Percentiles rank a stretch among this genome's conserved stretches.
Evolutionary conservation across 192 early-diverging fungal species (phyloP).

Genomic region (Linnemannia schmuckeri): DNA sequence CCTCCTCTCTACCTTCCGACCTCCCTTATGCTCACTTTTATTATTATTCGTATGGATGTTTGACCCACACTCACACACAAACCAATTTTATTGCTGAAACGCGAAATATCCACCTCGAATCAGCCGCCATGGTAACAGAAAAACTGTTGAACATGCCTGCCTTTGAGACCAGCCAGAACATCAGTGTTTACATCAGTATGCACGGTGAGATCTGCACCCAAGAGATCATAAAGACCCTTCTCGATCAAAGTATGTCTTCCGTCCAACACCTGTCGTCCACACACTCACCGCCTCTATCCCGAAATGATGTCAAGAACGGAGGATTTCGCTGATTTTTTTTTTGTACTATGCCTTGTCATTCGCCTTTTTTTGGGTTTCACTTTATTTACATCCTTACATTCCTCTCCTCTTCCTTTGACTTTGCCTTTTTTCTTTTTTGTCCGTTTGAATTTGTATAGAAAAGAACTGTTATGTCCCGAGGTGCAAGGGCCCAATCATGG

Average conservation of each 20-base stretch:
- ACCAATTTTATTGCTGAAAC: background rate
- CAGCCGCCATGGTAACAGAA: conserved; percentile 53
- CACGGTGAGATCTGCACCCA: conserved; percentile 64
- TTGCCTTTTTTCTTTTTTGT: background rate
- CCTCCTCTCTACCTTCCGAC: background rate
- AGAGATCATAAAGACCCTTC: conserved; percentile 61
- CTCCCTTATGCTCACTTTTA: background rate
- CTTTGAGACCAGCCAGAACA: conserved; percentile 57
- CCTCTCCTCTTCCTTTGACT: background rate
- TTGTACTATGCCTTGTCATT: too few species aligned
- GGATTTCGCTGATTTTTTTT: background rate
- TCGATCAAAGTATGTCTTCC: conserved; percentile 52
- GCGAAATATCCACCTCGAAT: background rate
- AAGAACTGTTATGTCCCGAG: conserved; percentile 70
- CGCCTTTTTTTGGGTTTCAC: background rate
- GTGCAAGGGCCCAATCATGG: conserved; percentile 65
- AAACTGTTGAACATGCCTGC: conserved; percentile 47
- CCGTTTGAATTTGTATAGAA: conserved; percentile 29
- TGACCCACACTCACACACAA: background rate
- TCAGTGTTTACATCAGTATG: conserved; percentile 70
- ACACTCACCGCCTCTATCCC: too few species aligned
- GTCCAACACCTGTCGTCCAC: too few species aligned
- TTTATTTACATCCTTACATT: background rate
- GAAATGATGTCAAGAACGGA: too few species aligned
- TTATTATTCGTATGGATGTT: background rate